A percentile compares a stretch with the other conserved stretches of the same genome.
phyloP scores from a whole-genome alignment of 1,284 basidiomycete species.

The Ceratobasidium sp. region DNA sequence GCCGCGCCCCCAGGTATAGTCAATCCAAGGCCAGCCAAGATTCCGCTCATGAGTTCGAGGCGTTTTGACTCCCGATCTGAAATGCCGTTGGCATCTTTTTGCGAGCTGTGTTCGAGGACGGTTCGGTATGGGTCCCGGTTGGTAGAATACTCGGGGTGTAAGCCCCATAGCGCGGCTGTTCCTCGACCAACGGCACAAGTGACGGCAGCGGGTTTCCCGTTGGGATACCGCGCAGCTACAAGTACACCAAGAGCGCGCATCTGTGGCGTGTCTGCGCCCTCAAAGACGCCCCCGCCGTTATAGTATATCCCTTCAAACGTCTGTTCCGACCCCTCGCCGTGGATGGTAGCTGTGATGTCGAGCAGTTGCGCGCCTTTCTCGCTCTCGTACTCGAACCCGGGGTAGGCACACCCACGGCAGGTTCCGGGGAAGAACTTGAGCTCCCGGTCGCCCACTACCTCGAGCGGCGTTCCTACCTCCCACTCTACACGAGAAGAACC shows the following conservation, averaged over 20 bases:
- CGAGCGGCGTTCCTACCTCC: slow-evolving; percentile 60
- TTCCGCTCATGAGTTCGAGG: slow-evolving; percentile 58
- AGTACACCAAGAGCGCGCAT: slow-evolving; percentile 48
- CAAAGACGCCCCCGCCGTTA: slow-evolving; percentile 66
- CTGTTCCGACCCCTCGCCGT: slow-evolving; percentile 44
- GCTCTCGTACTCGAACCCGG: slow-evolving; percentile 64
- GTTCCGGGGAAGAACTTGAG: slow-evolving; percentile 68
- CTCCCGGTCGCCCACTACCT: slow-evolving; percentile 62
- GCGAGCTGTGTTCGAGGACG: slow-evolving; percentile 53
- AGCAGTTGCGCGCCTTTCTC: slow-evolving; percentile 59
- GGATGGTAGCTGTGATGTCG: slow-evolving; percentile 41
- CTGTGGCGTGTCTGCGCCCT: slow-evolving; percentile 52
- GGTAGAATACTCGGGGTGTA: slow-evolving; percentile 72
- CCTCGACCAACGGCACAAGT: slow-evolving; percentile 66
- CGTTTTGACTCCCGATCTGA: slow-evolving; percentile 55
- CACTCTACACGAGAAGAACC: slow-evolving; percentile 60
- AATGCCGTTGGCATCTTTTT: not conserved
- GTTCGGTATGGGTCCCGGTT: slow-evolving; percentile 59
- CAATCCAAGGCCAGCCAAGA: slow-evolving; percentile 63
- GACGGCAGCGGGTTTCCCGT: slow-evolving; percentile 63
- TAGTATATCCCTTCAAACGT: slow-evolving; percentile 60
- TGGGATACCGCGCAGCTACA: slow-evolving; percentile 56
- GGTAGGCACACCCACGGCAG: slow-evolving; percentile 65
- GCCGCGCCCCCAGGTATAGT: slow-evolving; percentile 44
- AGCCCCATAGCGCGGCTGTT: slow-evolving; percentile 68